Evolutionary conservation across 352 stramenopile genomes (phyloP), one percentile per base, ranked within the genome.

Genomic region (Phytophthora sp.): DNA sequence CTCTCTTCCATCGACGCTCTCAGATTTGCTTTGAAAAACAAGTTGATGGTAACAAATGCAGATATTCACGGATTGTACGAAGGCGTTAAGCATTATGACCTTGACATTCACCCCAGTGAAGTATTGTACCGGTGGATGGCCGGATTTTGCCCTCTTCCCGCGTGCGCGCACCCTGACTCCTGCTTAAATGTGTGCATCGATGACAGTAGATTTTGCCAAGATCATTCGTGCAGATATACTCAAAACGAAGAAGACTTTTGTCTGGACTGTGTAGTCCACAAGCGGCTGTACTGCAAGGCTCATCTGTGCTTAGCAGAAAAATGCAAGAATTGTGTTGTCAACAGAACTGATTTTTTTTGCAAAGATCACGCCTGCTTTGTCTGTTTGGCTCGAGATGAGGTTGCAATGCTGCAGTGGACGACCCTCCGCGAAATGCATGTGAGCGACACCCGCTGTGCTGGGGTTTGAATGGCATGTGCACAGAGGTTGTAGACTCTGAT

Each of bases 1-100:
- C n/a, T 30, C 2, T 48, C 39, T 58, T 32, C 38, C 5, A 21
- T 77, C 5, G 38, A 61, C 5, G 5, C 11, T 1, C 26, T 66
- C 4, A 2, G 32, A 28, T 3, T 13, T 21, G 32, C 69, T 4
- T 20, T 77, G 8, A 53, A 48, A 27, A 18, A 54, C 13, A 65
- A 63, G 18, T 38, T 42, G 8, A 42, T 23, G 23, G 21, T 89
- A 9, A 62, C 7, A 3, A 76, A 71, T 4, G 44, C 37, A 11
- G 63, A 81, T 24, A 76, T 92, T 6, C 31, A 18, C 1, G 10
- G 26, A 13, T 57, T 92, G 7, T 69, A 86, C 28, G 43, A 66
- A 7, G 83, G 75, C 0, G 88, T 92, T 15, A 72, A 67, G 3
- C 83, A 92, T 48, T 92, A 92, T 21, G 79, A 90, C 27, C 45